Base-by-base conservation (phyloP, 2,329 filamentous ascomycete species). In the Bipolaris sorokiniana region DNA sequence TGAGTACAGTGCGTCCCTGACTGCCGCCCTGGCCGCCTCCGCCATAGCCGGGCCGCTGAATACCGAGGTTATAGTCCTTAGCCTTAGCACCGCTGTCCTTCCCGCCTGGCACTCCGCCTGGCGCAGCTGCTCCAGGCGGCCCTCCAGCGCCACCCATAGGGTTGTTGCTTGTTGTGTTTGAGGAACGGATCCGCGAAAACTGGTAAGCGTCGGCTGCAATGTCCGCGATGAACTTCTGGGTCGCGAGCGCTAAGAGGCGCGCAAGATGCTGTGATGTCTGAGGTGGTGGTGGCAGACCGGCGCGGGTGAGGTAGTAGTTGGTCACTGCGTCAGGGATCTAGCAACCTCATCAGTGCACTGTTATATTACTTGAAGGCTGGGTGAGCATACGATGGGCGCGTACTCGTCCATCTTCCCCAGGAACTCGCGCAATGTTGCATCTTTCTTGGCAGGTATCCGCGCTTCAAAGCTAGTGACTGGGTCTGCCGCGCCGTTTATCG, bases 141-240 rank as follows among this genome's bases (percentile, higher is more conserved):
- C 90, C 90, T 11, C 88, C 89, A 37, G 61, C 71, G 0, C 88
- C 92, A 58, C 91, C 91, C 87, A 97, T 93, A 0, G 92, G 90
- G 77, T 97, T 97, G 75, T 93, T 96, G 11, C 89, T 88, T 62
- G 90, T 93, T 56, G 89, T 92, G 73, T 95, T 96, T 20, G 91
- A 94, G n/a, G 91, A 91, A 38, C 95, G 89, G 71, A 99, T 98
- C 51, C 94, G 91, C 59, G 90, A 92, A 83, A 97, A 98, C 79
- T 99, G 95, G 77, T 99, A 99, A 2, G 95, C 92, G 76, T 99
- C 95, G 55, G 95, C 93, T 1, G 95, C 95, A 64, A 99, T 92
- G 76, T 99, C 95, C 57, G 95, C 93, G 69, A 99, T 91, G 82
- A 99, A 99, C 76, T 99, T 99, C 75, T 99, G 95, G 0, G 95